phyloP scores from a whole-genome alignment of 495 filamentous ascomycete species.

The Hypoxylon lienhwacheense region DNA sequence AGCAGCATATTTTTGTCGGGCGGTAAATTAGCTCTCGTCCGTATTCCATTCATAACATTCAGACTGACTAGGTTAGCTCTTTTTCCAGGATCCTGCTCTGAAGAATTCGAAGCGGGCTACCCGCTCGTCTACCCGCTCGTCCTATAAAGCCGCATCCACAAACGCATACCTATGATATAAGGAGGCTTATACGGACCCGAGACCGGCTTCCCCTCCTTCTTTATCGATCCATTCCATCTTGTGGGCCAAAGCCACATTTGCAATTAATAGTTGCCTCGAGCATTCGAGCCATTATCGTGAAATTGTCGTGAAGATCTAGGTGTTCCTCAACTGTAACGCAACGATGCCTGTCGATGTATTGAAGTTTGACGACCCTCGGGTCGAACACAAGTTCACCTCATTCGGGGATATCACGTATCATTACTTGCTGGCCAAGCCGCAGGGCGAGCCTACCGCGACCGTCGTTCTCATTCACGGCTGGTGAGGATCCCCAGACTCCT shows the following conservation, averaged over 20 bases:
- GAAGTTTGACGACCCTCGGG: conserved; percentile 62
- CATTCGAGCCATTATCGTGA: too few relatives aligned
- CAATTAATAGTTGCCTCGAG: too few relatives aligned
- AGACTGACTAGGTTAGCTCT: too few relatives aligned
- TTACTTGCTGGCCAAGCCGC: conserved; percentile 68
- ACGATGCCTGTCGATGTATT: conserved; percentile 62
- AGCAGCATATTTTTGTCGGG: background rate
- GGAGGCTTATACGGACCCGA: too few relatives aligned
- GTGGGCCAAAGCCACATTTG: background rate
- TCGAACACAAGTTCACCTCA: conserved; percentile 60
- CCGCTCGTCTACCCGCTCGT: too few relatives aligned
- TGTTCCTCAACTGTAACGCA: background rate
- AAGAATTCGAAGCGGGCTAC: too few relatives aligned
- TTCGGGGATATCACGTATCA: conserved; percentile 68
- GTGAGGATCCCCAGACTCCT: conserved; percentile 41
- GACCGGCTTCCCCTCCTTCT: background rate
- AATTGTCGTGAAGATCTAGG: too few relatives aligned
- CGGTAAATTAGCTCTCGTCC: background rate
- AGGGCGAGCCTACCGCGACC: conserved; percentile 57
- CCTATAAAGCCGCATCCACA: too few relatives aligned
- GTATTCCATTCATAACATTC: too few relatives aligned
- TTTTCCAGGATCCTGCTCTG: too few relatives aligned
- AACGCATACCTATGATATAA: too few relatives aligned
- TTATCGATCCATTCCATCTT: background rate
- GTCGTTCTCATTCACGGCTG: conserved; percentile 64